Base-by-base conservation (phyloP, 2,329 filamentous ascomycete genomes). In the Lasiodiplodia sp. region DNA sequence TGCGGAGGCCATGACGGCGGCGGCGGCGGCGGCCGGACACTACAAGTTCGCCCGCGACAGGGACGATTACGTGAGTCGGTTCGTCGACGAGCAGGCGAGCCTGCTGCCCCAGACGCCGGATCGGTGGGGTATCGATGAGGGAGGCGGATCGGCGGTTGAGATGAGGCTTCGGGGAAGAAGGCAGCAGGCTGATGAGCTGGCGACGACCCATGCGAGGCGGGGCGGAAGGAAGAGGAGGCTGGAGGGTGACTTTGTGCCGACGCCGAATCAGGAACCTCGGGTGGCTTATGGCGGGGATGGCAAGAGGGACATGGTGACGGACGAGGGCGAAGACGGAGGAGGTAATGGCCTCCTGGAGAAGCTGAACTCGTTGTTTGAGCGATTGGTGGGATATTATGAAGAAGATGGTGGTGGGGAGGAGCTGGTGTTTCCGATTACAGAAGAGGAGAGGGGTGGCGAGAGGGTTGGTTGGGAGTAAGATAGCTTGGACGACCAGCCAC, bases 371-470 rank as follows among this genome's bases (percentile, higher is more conserved):
- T 23, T 16, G 12, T 12, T 51, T 11, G 28, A 53, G 7, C n/a
- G 18, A 53, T 21, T 37, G n/a, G 40, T 31, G 40, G 6, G 2
- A 18, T 51, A 67, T 34, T 18, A 51, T 25, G 64, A n/a, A 25
- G 64, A 58, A 25, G 64, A 57, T 2, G 53, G 25, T 4, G 40
- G 64, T 10, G 64, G 58, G 38, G 44, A 25, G 28, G 64, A 23
- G 2, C 21, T 67, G 64, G 11, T 67, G 40, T 67, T 56, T 44
- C 28, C 53, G 38, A 21, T 67, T 2, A 49, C 38, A n/a, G 28
- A 44, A 25, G 64, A 49, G 11, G 64, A 67, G 40, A 67, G 64
- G 38, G 64, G 64, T 12, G 25, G 57, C 2, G 34, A 23, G 16
- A 18, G 28, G 10, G 25, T 4, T 7, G 52, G 25, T 18, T 66